These are phyloP conservation scores for Metschnikowia orientalis DNA, from an alignment of 805 yeast genomes.

Conservation along the genomic window DNA sequence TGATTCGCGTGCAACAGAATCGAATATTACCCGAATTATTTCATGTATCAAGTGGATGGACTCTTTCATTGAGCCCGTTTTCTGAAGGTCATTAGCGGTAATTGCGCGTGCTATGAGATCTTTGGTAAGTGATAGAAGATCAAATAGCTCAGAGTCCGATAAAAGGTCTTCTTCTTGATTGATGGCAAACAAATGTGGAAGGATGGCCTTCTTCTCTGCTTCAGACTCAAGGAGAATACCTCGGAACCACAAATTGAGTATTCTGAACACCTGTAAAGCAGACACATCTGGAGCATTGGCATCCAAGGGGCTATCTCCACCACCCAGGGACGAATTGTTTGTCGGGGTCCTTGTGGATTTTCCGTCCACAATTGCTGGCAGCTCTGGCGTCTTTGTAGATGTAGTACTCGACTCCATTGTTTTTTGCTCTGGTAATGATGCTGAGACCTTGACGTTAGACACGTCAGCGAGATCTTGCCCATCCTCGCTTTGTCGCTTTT, in stretches of 20 bases:
- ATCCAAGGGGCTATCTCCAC: not conserved
- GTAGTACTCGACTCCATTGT: no score
- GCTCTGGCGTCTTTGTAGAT: no score
- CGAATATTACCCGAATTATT: slow-evolving; percentile 21
- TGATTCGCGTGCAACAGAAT: slow-evolving; percentile 14
- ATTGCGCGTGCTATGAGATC: slow-evolving; percentile 17
- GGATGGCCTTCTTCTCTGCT: slow-evolving; percentile 9
- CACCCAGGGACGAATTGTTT: not conserved
- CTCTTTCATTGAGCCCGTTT: slow-evolving; percentile 23
- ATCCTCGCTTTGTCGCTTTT: no score
- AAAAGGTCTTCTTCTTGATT: slow-evolving; percentile 17
- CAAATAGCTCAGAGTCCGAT: slow-evolving; percentile 13
- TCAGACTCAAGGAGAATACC: slow-evolving; percentile 11
- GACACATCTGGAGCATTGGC: not conserved
- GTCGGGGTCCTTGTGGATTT: not conserved
- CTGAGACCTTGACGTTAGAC: no score
- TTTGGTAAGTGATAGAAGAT: slow-evolving; percentile 18
- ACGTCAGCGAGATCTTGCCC: no score
- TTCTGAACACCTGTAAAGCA: slow-evolving; percentile 17
- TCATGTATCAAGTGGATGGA: slow-evolving; percentile 24
- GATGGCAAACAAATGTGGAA: slow-evolving; percentile 18
- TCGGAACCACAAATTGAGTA: slow-evolving; percentile 23
- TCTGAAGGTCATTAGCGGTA: slow-evolving; percentile 11
- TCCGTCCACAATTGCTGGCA: no score
- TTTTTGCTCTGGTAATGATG: no score